phyloP scores from a whole-genome alignment of 768 basidiomycete genomes.

The Phlebiopsis flavidoalba region DNA sequence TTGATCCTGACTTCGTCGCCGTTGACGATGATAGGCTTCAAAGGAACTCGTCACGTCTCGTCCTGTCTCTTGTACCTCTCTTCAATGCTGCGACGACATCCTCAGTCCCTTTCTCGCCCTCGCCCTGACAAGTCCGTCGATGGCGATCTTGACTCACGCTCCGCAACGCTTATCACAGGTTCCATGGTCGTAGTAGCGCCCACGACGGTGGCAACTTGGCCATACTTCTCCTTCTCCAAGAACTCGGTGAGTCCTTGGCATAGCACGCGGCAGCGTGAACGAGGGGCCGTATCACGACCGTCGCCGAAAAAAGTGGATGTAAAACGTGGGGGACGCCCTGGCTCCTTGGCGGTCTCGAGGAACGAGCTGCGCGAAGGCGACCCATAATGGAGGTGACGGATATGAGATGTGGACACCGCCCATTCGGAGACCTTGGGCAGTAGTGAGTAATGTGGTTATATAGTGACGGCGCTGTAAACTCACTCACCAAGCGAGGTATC shows the following conservation, averaged over 20 bases:
- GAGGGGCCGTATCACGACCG: constrained; percentile 90
- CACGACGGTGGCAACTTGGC: constrained; percentile 78
- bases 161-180: constrained; percentile 97
- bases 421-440: constrained; percentile 76
- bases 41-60: constrained; percentile 91
- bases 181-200: constrained; percentile 92
- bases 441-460: background rate
- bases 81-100: constrained; percentile 62
- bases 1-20: constrained; percentile 77
- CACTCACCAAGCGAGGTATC: constrained; percentile 71
- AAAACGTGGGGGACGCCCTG: constrained; percentile 78
- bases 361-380: too few species aligned
- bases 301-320: constrained; percentile 94
- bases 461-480: background rate
- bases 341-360: constrained; percentile 86
- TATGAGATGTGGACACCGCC: constrained; percentile 98
- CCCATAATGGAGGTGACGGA: constrained; percentile 84
- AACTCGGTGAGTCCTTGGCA: constrained; percentile 74
- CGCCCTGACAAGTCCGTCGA: constrained; percentile 78
- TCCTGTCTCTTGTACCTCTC: constrained; percentile 79
- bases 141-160: constrained; percentile 84
- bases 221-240: constrained; percentile 69
- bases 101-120: constrained; percentile 51
- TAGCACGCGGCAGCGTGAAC: constrained; percentile 74
- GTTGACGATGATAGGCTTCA: constrained; percentile 90